A percentile compares a stretch with the other conserved stretches of the same genome.
phyloP scores from a whole-genome alignment of 495 filamentous ascomycete species.

The Penicillium waksmanii region DNA sequence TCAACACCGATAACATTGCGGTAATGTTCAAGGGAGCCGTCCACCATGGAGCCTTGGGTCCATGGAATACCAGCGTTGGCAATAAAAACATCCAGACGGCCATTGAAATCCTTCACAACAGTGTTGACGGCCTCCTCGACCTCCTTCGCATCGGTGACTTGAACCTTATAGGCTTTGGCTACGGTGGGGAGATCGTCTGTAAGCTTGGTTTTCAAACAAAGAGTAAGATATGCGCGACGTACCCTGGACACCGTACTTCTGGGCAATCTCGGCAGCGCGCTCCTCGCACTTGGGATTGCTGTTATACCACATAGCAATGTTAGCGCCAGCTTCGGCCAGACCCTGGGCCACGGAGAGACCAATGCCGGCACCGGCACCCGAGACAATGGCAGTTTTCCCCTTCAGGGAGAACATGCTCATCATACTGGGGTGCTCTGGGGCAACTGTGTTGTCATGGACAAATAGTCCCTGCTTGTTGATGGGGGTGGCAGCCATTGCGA shows the following conservation, averaged over 20 bases:
- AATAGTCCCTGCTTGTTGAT: slow-evolving; percentile 55
- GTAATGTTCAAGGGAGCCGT: slow-evolving; percentile 68
- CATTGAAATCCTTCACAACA: slow-evolving; percentile 70
- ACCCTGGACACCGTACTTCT: slow-evolving; percentile 83
- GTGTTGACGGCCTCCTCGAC: slow-evolving; percentile 61
- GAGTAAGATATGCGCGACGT: slow-evolving; percentile 11
- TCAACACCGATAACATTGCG: slow-evolving; percentile 71
- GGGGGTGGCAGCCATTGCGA: slow-evolving; percentile 40
- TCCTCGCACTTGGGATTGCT: slow-evolving; percentile 71
- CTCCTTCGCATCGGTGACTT: slow-evolving; percentile 61
- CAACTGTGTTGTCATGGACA: slow-evolving; percentile 59
- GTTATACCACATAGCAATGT: slow-evolving; percentile 88
- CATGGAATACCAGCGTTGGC: slow-evolving; percentile 80
- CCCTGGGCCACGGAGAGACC: slow-evolving; percentile 77
- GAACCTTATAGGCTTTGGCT: slow-evolving; percentile 79
- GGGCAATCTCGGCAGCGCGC: slow-evolving; percentile 72
- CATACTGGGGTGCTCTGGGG: slow-evolving; percentile 65
- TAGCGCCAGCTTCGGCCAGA: slow-evolving; percentile 81
- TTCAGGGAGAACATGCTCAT: slow-evolving; percentile 82
- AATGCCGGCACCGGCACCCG: slow-evolving; percentile 82
- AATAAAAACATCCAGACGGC: slow-evolving; percentile 77
- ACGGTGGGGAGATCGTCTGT: neutral
- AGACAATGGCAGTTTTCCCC: slow-evolving; percentile 81
- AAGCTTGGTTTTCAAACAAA: neutral
- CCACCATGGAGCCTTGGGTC: slow-evolving; percentile 69